Evolutionary conservation across 83 land plant species (phyloP).

Genomic region (Picea mariana): DNA sequence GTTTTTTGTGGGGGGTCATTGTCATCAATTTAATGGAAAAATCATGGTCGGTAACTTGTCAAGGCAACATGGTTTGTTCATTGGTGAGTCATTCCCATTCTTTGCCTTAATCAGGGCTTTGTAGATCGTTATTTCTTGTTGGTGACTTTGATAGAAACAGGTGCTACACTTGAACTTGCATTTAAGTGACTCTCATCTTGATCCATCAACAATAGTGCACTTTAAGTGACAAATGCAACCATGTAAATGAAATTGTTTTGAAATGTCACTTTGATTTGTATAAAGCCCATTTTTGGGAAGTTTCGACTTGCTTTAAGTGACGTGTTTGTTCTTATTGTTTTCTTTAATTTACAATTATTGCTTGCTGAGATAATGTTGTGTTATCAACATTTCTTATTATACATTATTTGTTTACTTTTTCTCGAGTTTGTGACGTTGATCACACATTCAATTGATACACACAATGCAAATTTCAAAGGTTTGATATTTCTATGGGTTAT

Average conservation of each 20-base stretch:
- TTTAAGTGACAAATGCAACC: background rate
- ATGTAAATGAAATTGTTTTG: background rate
- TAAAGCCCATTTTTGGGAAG: background rate
- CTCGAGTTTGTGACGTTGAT: too few species aligned
- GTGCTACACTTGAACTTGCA: background rate
- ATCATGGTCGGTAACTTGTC: background rate
- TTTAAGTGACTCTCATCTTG: background rate
- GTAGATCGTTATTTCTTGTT: background rate
- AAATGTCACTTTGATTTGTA: background rate
- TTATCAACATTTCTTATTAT: too few species aligned
- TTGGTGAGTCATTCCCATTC: background rate
- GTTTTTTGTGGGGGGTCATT: background rate
- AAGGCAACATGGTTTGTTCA: background rate
- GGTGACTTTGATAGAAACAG: background rate
- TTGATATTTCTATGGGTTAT: background rate
- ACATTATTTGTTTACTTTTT: background rate
- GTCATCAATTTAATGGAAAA: background rate
- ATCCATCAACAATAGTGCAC: background rate
- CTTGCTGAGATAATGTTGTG: background rate
- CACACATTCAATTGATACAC: background rate
- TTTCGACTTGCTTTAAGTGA: background rate
- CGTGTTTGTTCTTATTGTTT: background rate
- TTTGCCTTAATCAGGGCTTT: background rate
- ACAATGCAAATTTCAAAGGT: background rate
- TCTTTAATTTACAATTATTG: background rate